phyloP scores from a whole-genome alignment of 768 basidiomycete species.

The Rhizopogon sp. region DNA sequence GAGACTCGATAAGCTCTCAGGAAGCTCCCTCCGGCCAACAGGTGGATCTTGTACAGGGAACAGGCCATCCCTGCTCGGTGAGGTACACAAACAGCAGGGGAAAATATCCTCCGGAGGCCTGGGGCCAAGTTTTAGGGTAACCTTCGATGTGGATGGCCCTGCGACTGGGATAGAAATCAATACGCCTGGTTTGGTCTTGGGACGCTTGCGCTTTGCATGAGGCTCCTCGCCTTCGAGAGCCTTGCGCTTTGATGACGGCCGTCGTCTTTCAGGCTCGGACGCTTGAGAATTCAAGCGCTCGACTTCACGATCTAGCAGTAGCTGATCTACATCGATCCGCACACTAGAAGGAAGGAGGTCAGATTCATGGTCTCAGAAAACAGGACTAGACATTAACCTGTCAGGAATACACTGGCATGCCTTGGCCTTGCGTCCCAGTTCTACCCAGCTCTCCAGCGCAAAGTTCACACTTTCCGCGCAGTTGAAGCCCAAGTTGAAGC shows the following conservation, averaged over 20 bases:
- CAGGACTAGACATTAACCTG: constrained; percentile 43
- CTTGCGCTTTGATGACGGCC: constrained; percentile 35
- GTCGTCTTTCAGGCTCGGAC: not conserved
- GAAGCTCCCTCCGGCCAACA: constrained; percentile 44
- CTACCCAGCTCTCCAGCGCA: constrained; percentile 91
- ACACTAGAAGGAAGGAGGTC: constrained; percentile 48
- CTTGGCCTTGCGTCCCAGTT: constrained; percentile 77
- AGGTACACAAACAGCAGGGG: constrained; percentile 69
- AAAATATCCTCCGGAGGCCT: constrained; percentile 52
- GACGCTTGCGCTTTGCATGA: constrained; percentile 20
- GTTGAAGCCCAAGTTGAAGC: constrained; percentile 94
- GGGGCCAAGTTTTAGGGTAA: constrained; percentile 67
- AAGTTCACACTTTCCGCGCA: constrained; percentile 98
- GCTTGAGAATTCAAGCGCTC: constrained; percentile 27
- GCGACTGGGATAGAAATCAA: constrained; percentile 7
- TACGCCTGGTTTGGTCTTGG: constrained; percentile 8
- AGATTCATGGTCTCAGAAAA: constrained; percentile 2
- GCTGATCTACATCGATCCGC: constrained; percentile 86
- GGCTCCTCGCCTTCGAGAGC: constrained; percentile 22
- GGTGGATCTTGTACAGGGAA: constrained; percentile 69
- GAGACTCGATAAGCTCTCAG: constrained; percentile 28
- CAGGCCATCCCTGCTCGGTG: constrained; percentile 46
- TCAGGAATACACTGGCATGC: constrained; percentile 69
- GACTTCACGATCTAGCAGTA: constrained; percentile 61
- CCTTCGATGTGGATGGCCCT: constrained; percentile 35